Conservation (phyloP, 2,329 filamentous ascomycete species). For the Huntiella bhutanensis region DNA sequence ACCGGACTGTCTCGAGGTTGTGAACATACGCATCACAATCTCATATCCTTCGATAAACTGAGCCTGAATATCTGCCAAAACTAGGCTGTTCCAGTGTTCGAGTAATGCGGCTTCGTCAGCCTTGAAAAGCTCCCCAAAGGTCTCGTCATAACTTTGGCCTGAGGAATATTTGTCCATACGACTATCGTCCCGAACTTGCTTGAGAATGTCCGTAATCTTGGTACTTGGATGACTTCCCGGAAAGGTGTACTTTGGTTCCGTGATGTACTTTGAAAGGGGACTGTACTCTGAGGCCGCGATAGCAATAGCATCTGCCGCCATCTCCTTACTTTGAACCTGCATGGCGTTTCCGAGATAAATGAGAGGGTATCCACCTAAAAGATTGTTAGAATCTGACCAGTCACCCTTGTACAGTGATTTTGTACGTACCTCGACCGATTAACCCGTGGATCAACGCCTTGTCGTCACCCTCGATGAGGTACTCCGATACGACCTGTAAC, state of each 20-base stretch:
- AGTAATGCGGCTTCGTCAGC: conserved; percentile 52
- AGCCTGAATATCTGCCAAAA: conserved; percentile 44
- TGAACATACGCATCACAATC: conserved; percentile 39
- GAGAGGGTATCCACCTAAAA: conserved; percentile 66
- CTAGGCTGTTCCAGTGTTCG: conserved; percentile 86
- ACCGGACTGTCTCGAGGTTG: conserved; percentile 37
- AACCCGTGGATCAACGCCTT: conserved; percentile 66
- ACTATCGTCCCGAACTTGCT: conserved; percentile 48
- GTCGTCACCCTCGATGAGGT: conserved; percentile 47
- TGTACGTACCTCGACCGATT: conserved; percentile 51
- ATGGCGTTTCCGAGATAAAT: conserved; percentile 91
- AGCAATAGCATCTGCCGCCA: conserved; percentile 75
- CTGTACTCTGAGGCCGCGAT: conserved; percentile 42
- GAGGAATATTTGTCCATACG: conserved; percentile 48
- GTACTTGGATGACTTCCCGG: conserved; percentile 30
- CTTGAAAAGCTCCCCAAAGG: conserved; percentile 34
- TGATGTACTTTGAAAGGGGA: conserved; percentile 44
- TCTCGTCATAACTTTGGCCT: conserved; percentile 39
- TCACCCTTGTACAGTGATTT: neutral
- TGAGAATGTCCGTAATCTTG: conserved; percentile 45
- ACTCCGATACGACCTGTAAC: conserved; percentile 58
- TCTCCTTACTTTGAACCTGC: conserved; percentile 66
- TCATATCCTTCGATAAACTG: conserved; percentile 59
- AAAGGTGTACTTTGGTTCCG: conserved; percentile 38
- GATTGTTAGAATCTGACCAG: neutral